Conservation (phyloP, 495 filamentous ascomycete genomes). For the Penicillium silybi region DNA sequence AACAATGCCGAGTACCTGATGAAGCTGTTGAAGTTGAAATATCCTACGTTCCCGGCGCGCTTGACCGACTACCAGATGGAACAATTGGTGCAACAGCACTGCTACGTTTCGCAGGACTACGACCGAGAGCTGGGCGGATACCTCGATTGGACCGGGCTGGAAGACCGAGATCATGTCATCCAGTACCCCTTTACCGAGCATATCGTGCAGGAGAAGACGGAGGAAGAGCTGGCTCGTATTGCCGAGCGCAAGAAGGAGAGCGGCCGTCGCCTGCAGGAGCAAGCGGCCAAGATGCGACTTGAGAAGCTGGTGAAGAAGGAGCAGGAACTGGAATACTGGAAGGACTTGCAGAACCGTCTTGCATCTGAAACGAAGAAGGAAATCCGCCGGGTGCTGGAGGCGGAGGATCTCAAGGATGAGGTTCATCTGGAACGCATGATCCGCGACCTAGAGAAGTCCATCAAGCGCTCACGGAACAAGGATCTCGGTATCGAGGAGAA, state of each 20-base stretch:
- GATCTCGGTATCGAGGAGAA: constrained; percentile 82
- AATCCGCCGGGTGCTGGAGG: constrained; percentile 74
- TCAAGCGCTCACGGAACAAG: constrained; percentile 84
- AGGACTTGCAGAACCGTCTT: constrained; percentile 66
- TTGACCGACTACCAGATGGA: constrained; percentile 83
- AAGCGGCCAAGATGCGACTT: constrained; percentile 92
- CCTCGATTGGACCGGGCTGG: constrained; percentile 82
- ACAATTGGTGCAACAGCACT: constrained; percentile 81
- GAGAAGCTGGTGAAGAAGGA: constrained; percentile 95
- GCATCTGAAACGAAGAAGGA: constrained; percentile 81
- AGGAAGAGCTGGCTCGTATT: constrained; percentile 83
- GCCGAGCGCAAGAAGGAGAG: constrained; percentile 92
- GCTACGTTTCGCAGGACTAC: constrained; percentile 82
- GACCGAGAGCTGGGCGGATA: constrained; percentile 67
- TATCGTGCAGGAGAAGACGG: constrained; percentile 78
- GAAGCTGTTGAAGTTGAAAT: constrained; percentile 89
- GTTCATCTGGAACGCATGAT: constrained; percentile 71
- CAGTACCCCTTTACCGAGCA: constrained; percentile 94
- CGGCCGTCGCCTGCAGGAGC: constrained; percentile 85
- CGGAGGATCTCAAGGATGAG: constrained; percentile 90
- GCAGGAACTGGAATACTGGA: constrained; percentile 91
- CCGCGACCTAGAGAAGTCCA: constrained; percentile 81
- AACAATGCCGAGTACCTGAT: constrained; percentile 85
- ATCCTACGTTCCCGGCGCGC: constrained; percentile 81
- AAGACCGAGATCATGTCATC: constrained; percentile 81